Conservation (phyloP, 257 asterid genomes). For the Echites panduratus region DNA sequence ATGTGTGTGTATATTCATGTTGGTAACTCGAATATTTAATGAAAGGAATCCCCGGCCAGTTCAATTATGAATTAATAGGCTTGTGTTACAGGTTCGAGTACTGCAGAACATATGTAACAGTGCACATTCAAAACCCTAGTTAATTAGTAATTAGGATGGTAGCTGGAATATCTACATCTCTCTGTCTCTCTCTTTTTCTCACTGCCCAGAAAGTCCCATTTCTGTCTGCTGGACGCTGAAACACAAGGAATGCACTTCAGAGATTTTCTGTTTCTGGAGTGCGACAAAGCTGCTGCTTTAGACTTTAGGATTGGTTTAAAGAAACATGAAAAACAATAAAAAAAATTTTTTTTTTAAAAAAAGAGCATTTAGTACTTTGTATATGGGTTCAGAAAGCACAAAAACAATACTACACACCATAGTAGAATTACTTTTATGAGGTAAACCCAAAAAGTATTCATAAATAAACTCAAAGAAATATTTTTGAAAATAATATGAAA, state of each 20-base stretch:
- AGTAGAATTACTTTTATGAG: no score
- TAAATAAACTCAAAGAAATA: no score
- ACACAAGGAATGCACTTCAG: slow-evolving; percentile 19
- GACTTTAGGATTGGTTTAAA: not conserved
- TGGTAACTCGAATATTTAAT: not conserved
- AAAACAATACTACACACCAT: no score
- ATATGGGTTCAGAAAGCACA: not conserved
- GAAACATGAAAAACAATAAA: not conserved
- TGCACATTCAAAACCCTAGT: slow-evolving; percentile 14
- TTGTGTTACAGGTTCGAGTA: not conserved
- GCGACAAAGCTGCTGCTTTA: slow-evolving; percentile 6
- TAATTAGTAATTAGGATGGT: no score
- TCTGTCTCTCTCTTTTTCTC: not conserved
- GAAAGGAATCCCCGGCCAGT: not conserved
- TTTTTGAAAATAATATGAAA: no score
- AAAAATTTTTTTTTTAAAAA: no score
- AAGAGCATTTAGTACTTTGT: not conserved
- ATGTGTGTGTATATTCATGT: no score
- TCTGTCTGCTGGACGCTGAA: slow-evolving; percentile 9
- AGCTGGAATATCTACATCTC: not conserved
- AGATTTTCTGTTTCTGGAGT: slow-evolving; percentile 17
- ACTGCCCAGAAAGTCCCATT: not conserved
- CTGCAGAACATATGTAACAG: not conserved
- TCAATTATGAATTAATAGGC: not conserved
- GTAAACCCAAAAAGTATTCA: no score